phyloP scores from a whole-genome alignment of 129 eudicot species.

The Glebionis coronaria region DNA sequence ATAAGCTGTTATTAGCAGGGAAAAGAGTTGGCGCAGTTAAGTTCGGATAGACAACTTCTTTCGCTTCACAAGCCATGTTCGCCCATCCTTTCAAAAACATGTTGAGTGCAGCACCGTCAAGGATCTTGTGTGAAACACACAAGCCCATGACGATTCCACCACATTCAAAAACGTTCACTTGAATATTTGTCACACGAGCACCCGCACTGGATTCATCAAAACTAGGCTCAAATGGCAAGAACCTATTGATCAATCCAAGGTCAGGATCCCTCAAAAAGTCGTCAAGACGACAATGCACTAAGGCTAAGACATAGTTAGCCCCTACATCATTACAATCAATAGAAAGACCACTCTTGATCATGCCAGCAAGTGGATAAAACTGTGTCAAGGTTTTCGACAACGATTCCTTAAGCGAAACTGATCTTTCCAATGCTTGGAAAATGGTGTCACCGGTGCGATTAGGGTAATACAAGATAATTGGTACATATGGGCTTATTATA shows the following conservation, averaged over 20 bases:
- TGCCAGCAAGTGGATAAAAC: slow-evolving; percentile 25
- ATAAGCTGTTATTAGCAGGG: slow-evolving; percentile 24
- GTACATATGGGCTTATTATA: slow-evolving; percentile 29
- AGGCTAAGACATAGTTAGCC: not conserved
- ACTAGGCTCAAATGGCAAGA: slow-evolving; percentile 15
- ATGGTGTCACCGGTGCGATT: not conserved
- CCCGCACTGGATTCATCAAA: not conserved
- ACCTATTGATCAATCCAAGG: not conserved
- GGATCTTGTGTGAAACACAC: slow-evolving; percentile 31
- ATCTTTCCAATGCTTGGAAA: not conserved
- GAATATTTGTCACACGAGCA: slow-evolving; percentile 21
- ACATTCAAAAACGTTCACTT: slow-evolving; percentile 24
- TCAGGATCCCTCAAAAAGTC: not conserved
- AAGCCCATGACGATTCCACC: slow-evolving; percentile 28
- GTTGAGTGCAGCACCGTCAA: slow-evolving; percentile 45
- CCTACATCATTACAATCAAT: not conserved
- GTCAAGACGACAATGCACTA: not conserved
- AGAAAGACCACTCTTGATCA: not conserved
- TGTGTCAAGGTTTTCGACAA: slow-evolving; percentile 28
- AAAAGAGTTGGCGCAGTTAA: slow-evolving; percentile 38
- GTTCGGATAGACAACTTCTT: slow-evolving; percentile 27
- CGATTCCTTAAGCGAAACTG: slow-evolving; percentile 12
- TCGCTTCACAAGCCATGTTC: slow-evolving; percentile 12
- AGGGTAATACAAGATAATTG: slow-evolving; percentile 32
- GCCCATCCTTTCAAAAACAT: slow-evolving; percentile 47